Conservation (phyloP, 2,329 filamentous ascomycete species). For the Colletotrichum sp. region DNA sequence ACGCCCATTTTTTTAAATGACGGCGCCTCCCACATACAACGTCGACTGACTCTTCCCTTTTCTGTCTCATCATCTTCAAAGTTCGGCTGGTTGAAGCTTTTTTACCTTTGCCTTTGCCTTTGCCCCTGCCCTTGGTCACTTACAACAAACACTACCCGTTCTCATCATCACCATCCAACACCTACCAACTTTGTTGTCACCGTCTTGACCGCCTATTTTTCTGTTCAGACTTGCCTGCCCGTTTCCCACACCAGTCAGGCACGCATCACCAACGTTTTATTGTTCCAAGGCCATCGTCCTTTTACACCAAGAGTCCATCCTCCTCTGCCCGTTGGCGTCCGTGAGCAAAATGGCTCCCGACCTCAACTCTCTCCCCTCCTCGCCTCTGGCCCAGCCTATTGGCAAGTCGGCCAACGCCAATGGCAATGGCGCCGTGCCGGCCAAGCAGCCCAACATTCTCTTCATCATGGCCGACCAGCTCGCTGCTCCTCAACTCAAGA, state of each 20-base stretch:
- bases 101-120: neutral
- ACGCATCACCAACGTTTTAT: neutral
- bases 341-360: constrained; percentile 68
- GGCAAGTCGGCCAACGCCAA: constrained; percentile 23
- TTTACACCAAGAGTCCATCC: neutral
- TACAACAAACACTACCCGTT: constrained; percentile 6
- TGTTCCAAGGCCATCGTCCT: neutral
- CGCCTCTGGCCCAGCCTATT: constrained; percentile 39
- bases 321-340: neutral
- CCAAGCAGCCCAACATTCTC: constrained; percentile 46
- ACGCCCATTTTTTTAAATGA: constrained; percentile 14
- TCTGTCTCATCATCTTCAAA: neutral
- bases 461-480: constrained; percentile 99
- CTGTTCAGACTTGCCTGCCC: neutral
- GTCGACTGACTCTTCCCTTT: neutral
- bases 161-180: neutral
- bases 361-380: constrained; percentile 72
- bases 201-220: neutral
- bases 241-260: neutral
- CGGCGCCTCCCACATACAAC: neutral
- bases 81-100: neutral
- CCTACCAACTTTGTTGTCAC: neutral
- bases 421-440: constrained; percentile 21
- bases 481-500: constrained; percentile 86
- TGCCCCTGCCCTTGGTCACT: neutral